phyloP scores from a whole-genome alignment of 257 asterid species.

The Solanum chmielewskii region DNA sequence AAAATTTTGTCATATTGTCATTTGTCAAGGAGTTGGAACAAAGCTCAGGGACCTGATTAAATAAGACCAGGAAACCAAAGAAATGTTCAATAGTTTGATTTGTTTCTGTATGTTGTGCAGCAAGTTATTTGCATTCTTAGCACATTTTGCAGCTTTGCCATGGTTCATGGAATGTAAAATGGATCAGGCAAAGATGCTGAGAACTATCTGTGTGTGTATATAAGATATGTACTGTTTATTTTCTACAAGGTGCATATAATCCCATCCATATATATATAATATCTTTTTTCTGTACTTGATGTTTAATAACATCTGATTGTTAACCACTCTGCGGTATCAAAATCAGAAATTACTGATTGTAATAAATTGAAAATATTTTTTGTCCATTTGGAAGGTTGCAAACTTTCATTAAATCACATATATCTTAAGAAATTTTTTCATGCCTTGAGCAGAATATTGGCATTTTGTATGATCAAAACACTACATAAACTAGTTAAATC shows the following conservation, averaged over 20 bases:
- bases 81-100: neutral
- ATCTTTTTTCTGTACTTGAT: neutral
- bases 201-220: neutral
- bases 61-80: neutral
- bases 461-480: neutral
- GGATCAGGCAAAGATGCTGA: neutral
- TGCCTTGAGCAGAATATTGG: neutral
- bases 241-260: neutral
- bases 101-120: neutral
- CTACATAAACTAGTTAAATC: neutral
- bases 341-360: no score
- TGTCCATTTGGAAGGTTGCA: no score
- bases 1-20: neutral
- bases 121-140: neutral
- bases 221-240: neutral
- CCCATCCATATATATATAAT: neutral
- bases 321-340: neutral
- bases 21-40: neutral
- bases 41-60: neutral
- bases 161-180: neutral
- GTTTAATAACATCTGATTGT: neutral
- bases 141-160: neutral
- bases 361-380: no score
- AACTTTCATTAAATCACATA: neutral
- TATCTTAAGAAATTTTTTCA: neutral